These are phyloP conservation scores for Boletus rubroflammeus DNA, from an alignment of 768 basidiomycete genomes.

Conservation along the genomic window DNA sequence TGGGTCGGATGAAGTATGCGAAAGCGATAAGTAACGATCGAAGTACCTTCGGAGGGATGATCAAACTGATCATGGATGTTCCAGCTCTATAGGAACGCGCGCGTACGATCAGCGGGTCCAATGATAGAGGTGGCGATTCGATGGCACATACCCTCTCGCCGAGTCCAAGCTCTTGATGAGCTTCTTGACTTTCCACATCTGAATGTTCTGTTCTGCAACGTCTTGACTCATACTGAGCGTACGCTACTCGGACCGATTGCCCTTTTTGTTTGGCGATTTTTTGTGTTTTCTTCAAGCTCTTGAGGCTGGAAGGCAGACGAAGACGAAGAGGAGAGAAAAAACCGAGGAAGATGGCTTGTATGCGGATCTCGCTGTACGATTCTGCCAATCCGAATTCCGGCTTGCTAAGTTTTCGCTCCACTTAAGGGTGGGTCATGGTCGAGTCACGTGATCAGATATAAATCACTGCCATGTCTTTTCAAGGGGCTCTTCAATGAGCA, in stretches of 20 bases:
- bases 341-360: neutral
- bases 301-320: constrained; percentile 25
- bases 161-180: constrained; percentile 97
- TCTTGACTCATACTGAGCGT: constrained; percentile 73
- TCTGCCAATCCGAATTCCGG: constrained; percentile 14
- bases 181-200: constrained; percentile 99
- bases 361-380: neutral
- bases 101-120: constrained; percentile 21
- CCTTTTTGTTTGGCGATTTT: constrained; percentile 11
- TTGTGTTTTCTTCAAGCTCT: constrained; percentile 3
- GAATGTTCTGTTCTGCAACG: constrained; percentile 89
- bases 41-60: constrained; percentile 87
- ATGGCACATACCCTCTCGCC: constrained; percentile 46
- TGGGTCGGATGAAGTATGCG: neutral
- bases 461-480: too few species aligned
- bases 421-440: constrained; percentile 21
- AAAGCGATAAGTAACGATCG: constrained; percentile 11
- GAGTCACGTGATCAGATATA: constrained; percentile 10
- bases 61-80: constrained; percentile 98
- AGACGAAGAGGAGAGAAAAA: constrained; percentile 7
- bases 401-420: neutral
- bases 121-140: neutral
- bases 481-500: constrained; percentile 8
- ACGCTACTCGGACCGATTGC: constrained; percentile 8
- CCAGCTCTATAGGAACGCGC: constrained; percentile 58